These are phyloP conservation scores for Clathrospora elynae DNA, from an alignment of 2,329 filamentous ascomycete genomes.

Conservation along the genomic window DNA sequence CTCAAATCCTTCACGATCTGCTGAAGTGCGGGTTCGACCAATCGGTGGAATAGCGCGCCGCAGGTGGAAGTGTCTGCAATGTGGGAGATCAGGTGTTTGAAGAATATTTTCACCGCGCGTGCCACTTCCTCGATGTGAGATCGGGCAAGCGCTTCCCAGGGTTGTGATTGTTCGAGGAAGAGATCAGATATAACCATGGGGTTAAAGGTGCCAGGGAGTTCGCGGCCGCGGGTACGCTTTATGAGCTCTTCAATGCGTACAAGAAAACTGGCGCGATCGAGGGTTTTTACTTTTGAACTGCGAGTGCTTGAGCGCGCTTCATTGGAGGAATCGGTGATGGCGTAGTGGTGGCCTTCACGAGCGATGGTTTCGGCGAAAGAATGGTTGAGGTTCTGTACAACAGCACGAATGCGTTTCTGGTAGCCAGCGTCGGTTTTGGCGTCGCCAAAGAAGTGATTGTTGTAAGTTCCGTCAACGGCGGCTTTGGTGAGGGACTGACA, in stretches of 20 bases:
- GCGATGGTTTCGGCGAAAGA: background rate
- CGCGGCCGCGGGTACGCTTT: slow-evolving; percentile 53
- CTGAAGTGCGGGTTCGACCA: slow-evolving; percentile 10
- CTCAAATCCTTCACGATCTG: slow-evolving; percentile 6
- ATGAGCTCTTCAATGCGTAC: slow-evolving; percentile 35
- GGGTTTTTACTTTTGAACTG: too few relatives aligned
- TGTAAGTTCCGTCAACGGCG: slow-evolving; percentile 54
- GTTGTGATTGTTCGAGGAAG: slow-evolving; percentile 61
- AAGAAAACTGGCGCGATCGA: too few relatives aligned
- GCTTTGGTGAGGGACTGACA: slow-evolving; percentile 54
- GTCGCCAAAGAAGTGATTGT: slow-evolving; percentile 56
- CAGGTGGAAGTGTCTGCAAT: slow-evolving; percentile 8
- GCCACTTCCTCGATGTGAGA: slow-evolving; percentile 46
- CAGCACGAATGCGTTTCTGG: slow-evolving; percentile 27
- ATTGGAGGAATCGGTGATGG: too few relatives aligned
- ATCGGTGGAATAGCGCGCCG: slow-evolving; percentile 3
- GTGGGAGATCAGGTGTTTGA: slow-evolving; percentile 3
- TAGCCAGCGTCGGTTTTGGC: slow-evolving; percentile 18
- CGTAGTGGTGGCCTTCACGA: too few relatives aligned
- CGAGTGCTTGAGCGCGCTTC: too few relatives aligned
- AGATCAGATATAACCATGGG: slow-evolving; percentile 63
- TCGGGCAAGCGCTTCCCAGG: slow-evolving; percentile 55
- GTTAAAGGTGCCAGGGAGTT: slow-evolving; percentile 66
- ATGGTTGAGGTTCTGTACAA: slow-evolving; percentile 24
- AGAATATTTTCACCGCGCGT: slow-evolving; percentile 28